Evolutionary conservation across 345 rosid species (phyloP).

Genomic region (Moricandia arvensis): DNA sequence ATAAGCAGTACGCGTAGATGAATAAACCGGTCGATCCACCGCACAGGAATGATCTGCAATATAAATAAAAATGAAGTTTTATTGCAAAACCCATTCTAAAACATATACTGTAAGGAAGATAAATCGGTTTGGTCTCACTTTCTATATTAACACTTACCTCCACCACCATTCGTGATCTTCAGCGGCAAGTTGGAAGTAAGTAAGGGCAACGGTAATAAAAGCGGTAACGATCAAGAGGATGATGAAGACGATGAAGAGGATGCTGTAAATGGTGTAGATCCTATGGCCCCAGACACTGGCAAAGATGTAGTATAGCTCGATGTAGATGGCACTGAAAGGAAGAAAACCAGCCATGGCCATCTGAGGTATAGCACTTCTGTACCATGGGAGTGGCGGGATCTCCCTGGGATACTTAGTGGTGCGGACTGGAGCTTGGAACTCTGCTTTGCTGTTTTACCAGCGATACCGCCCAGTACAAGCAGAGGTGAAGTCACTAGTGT

Average conservation of each 20-base stretch:
- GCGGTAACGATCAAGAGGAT: conserved; percentile 64
- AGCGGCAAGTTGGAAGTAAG: conserved; percentile 61
- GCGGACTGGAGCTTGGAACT: conserved; percentile 59
- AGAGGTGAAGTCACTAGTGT: conserved; percentile 53
- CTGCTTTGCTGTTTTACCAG: conserved; percentile 59
- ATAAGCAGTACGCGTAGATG: conserved; percentile 48
- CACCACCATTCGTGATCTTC: conserved; percentile 72
- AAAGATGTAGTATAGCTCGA: conserved; percentile 61
- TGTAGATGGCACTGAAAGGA: conserved; percentile 66
- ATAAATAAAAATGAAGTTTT: not conserved
- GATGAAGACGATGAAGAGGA: conserved; percentile 60
- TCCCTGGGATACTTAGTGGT: conserved; percentile 58
- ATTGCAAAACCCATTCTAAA: not conserved
- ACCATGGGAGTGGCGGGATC: conserved; percentile 57
- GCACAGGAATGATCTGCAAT: conserved; percentile 26
- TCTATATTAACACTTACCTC: conserved; percentile 38
- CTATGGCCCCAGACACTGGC: conserved; percentile 70
- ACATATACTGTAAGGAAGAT: no score
- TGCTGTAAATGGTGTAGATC: conserved; percentile 61
- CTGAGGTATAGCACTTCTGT: conserved; percentile 53
- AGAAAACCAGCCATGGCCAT: conserved; percentile 69
- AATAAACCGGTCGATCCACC: conserved; percentile 53
- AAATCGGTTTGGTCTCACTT: no score
- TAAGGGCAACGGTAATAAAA: conserved; percentile 55
- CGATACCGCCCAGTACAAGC: conserved; percentile 50